Base-by-base conservation (phyloP, 2,329 filamentous ascomycete genomes). In the Penicillium italicum region DNA sequence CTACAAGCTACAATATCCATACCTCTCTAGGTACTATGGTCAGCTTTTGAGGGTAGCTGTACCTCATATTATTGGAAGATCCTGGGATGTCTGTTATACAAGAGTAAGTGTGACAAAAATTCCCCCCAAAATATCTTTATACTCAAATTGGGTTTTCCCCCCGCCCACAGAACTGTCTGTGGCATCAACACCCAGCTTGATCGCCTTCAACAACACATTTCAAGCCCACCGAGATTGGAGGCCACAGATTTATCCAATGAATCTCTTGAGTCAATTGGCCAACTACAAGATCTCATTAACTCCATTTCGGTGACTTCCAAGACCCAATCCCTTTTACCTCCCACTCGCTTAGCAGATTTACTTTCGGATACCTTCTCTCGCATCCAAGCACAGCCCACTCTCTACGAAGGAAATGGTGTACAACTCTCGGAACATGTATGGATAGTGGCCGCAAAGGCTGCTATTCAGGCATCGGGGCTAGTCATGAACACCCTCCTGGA, bases 381-480 rank as follows among this genome's bases (percentile, higher is more conserved):
- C 18, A 62, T 57, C 55, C 66, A 57, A 50, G 58, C 56, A 30
- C 42, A 45, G 31, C 24, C 45, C 24, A 52, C 40, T 51, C 66
- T 58, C 58, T 64, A 69, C 11, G 62, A 66, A 24, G 61, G 62
- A 26, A 56, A 53, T 53, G 65, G 70, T 55, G 76, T 78, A 18
- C 88, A 90, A 66, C 87, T 91, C 69, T 81, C 83, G 48, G 90
- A 97, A 66, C 81, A 97, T 47, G 88, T 96, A 73, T 97, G 94
- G 94, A 77, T 97, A 24, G 79, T 97, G 16, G 83, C 95, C 30
- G 90, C 89, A 74, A 99, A 97, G 73, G 92, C 92, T 5, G 90
- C 92, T 0, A 85, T 92, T n/a, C 93, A 97, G 69, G 86, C 88
- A 1, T 95, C 96, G 67, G 93, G 93, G 4, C 77, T 90, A 46